Evolutionary conservation across 495 filamentous ascomycete species (phyloP), one percentile per base, ranked within the genome.

Genomic region (Podospora pseudocomata): DNA sequence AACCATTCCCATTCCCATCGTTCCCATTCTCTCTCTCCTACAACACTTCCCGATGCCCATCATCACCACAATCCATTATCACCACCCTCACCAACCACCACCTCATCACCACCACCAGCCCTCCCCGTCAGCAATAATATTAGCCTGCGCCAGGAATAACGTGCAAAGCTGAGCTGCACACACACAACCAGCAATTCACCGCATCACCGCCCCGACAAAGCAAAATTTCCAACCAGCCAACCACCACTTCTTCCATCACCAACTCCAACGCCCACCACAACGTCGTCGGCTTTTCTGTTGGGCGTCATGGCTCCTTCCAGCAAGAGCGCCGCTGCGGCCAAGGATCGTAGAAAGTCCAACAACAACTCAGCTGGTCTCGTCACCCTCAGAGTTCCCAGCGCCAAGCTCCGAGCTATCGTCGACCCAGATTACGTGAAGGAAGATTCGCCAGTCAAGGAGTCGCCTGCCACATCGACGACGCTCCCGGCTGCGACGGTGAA

Each of bases 311-410:
- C 80, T 67, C 74, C 81, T 34, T 73, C 72, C 13, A 74, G 71
- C 76, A 83, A 83, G 74, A 65, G 74, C 34, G 74, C 77, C 18
- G 67, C 77, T 66, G 72, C 75, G 71, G 67, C 70, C 74, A 83
- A 82, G 71, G 81, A 83, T 66, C 80, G 81, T n/a, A 80, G 80
- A 68, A 83, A 81, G 76, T 77, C 76, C n/a, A 69, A 63, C n/a
- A 69, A 63, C 69, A 73, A 65, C 54, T 57, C 63, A 1, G 55
- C 67, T 9, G 65, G 69, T 20, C 34, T 81, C 19, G 73, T 83
- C 68, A 82, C 78, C 19, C 70, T 85, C 63, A 78, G 70, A 65
- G 77, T 80, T 27, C 34, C 74, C 19, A 65, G 81, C 54, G 65
- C 75, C 9, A 79, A 76, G 66, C 78, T 85, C 59, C 79, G 80